A percentile compares a stretch with the other conserved stretches of the same genome.
Conservation (phyloP, 1,284 basidiomycete species). For the Anthracocystis panici-leucophaei region DNA sequence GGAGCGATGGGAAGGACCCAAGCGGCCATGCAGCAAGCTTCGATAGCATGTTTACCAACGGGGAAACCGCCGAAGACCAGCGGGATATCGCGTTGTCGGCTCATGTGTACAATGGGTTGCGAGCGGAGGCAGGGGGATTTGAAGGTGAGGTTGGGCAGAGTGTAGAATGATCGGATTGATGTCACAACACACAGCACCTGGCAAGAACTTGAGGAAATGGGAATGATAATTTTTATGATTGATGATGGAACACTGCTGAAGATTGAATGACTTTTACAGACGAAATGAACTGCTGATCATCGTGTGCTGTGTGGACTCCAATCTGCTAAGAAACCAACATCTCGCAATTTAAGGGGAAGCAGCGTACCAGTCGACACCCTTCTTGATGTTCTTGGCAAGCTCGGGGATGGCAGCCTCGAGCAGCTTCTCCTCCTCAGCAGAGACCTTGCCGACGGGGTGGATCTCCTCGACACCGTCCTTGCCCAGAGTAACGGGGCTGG, state of each 20-base stretch:
- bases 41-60: slow-evolving; percentile 21
- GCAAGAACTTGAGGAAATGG: no score
- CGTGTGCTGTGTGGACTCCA: no score
- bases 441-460: slow-evolving; percentile 65
- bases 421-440: slow-evolving; percentile 69
- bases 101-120: background rate
- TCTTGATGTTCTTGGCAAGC: slow-evolving; percentile 69
- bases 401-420: slow-evolving; percentile 67
- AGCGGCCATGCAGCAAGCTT: slow-evolving; percentile 7
- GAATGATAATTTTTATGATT: no score
- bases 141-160: no score
- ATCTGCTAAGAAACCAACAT: background rate
- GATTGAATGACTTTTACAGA: no score
- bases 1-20: slow-evolving; percentile 11
- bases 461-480: slow-evolving; percentile 67
- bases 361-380: slow-evolving; percentile 66
- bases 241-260: no score
- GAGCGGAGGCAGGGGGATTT: background rate
- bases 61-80: slow-evolving; percentile 4
- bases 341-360: slow-evolving; percentile 55
- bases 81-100: background rate
- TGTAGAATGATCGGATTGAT: no score
- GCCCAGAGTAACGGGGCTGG: slow-evolving; percentile 65
- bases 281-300: no score
- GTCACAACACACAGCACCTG: no score